Evolutionary conservation across 164 flowering plant genomes (phyloP).

Genomic region (Stephania cephalantha): DNA sequence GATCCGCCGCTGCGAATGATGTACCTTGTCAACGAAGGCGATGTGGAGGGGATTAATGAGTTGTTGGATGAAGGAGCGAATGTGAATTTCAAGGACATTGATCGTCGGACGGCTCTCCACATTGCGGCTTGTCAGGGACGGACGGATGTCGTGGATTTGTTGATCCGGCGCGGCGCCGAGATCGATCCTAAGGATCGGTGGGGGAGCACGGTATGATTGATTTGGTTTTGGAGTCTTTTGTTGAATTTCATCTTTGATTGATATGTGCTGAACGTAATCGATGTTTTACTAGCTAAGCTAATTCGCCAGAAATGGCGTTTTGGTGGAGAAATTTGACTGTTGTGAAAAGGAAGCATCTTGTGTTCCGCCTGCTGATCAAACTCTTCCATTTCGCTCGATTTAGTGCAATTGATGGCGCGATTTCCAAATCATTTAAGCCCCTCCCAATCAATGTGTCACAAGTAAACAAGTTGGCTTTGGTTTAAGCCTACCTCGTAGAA

Average conservation of each 20-base stretch:
- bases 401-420: too few relatives aligned
- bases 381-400: too few relatives aligned
- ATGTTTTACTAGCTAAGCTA: neutral
- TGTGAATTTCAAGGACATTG: constrained; percentile 66
- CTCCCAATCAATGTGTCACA: too few relatives aligned
- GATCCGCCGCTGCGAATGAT: constrained; percentile 52
- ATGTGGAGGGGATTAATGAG: constrained; percentile 65
- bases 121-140: constrained; percentile 81
- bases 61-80: constrained; percentile 55
- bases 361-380: too few relatives aligned
- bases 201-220: constrained; percentile 77
- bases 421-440: too few relatives aligned
- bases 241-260: neutral
- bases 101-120: constrained; percentile 74
- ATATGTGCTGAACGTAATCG: neutral
- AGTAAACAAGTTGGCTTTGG: too few relatives aligned
- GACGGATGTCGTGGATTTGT: constrained; percentile 47
- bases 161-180: constrained; percentile 47
- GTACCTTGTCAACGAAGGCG: constrained; percentile 72
- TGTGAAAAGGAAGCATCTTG: too few relatives aligned
- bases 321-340: neutral
- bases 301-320: neutral
- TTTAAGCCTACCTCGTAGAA: too few relatives aligned
- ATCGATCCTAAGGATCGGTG: constrained; percentile 76
- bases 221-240: neutral